A percentile compares a stretch with the other conserved stretches of the same genome.
Conservation (phyloP, 2,329 filamentous ascomycete genomes). For the Dryadomyces sulphureus region DNA sequence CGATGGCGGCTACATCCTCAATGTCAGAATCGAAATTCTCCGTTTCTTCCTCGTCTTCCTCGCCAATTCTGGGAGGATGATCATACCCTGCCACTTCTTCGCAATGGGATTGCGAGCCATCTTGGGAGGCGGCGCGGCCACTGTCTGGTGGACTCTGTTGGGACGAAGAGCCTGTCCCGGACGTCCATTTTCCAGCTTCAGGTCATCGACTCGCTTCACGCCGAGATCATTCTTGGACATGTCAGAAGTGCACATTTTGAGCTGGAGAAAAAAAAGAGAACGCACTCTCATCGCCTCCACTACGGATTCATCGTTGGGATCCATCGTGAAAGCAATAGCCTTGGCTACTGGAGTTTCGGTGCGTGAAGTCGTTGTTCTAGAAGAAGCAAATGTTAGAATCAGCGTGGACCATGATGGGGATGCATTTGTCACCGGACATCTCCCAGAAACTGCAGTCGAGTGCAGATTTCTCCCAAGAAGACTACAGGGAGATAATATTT, state of each 20-base stretch:
- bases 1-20: conserved; percentile 6
- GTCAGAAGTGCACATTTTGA: neutral
- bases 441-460: too few species aligned
- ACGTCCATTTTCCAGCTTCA: conserved; percentile 9
- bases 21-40: too few species aligned
- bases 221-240: conserved; percentile 8
- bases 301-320: neutral
- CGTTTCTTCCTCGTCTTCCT: too few species aligned
- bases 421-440: too few species aligned
- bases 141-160: neutral
- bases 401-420: too few species aligned
- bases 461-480: too few species aligned
- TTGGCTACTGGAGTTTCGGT: neutral
- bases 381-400: too few species aligned
- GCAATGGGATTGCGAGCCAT: neutral
- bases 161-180: neutral
- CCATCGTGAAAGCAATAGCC: neutral
- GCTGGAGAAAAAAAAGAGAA: neutral
- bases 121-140: neutral
- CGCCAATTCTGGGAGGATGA: too few species aligned
- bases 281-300: conserved; percentile 5
- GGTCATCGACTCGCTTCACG: conserved; percentile 7
- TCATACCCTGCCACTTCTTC: neutral
- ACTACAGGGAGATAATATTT: too few species aligned
- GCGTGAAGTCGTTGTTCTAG: too few species aligned